Base-by-base conservation (phyloP, 2,329 filamentous ascomycete genomes). In the Xylaria sp. region DNA sequence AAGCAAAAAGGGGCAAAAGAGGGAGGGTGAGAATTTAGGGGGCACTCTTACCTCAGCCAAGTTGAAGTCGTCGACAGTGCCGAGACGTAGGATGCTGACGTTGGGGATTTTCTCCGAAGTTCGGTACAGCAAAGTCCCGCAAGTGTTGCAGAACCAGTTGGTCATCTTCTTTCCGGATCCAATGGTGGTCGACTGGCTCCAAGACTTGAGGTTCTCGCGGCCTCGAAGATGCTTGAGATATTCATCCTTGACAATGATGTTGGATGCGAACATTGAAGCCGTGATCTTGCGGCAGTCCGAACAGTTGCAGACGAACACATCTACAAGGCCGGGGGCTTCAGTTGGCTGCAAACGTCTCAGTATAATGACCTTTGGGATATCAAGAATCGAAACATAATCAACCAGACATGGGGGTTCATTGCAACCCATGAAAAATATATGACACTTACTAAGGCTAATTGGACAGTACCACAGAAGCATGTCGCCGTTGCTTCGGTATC, bases 281-380 rank as follows among this genome's bases (percentile, higher is more conserved):
- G 87, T 90, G 69, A 91, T 82, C 73, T 91, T 91, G 74, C 82
- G 87, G 78, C 88, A 90, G 78, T 91, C 88, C 41, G 79, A 76
- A 76, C 88, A 91, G 80, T 90, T 82, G 79, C 88, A 91, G 72
- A 90, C 73, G 74, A 90, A 89, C 5, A 81, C 84, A 68, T 80
- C 78, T 20, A 86, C 69, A 0, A 89, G 76, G 10, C 82, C 84
- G 0, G 82, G 81, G 0, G 78, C 82, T 69, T 83, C 72, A 20
- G 79, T 84, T 1, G 86, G 84, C 83, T 86, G 56, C 34, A 23
- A 31, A 57, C 1, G 7, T 34, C n/a, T 69, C 67, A 72, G 68
- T 10, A 55, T 28, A 39, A 13, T 8, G 10, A 12, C 12, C 18
- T 10, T 58, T 28, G 28, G 23, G 3, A 15, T 52, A 3, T n/a